A percentile compares a stretch with the other conserved stretches of the same genome.
These are phyloP conservation scores for Ogataea parapolymorpha DNA, from an alignment of 805 yeast genomes.

Conservation along the genomic window DNA sequence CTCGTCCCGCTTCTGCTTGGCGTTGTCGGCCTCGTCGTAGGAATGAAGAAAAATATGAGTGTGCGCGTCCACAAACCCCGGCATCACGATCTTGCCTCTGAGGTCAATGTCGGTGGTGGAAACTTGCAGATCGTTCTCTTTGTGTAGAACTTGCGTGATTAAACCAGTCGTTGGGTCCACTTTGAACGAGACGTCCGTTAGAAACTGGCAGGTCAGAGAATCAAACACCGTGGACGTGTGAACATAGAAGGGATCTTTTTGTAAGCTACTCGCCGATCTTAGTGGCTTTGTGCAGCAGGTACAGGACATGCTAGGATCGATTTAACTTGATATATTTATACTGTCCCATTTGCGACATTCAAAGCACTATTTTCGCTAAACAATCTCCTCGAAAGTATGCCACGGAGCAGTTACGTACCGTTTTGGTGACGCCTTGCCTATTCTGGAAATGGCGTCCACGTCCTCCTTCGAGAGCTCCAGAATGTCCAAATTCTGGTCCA, in stretches of 20 bases:
- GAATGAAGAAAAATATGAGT: constrained; percentile 31
- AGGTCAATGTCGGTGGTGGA: constrained; percentile 23
- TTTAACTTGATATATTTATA: too few species aligned
- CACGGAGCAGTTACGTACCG: neutral
- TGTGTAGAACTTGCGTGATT: constrained; percentile 12
- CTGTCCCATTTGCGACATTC: too few species aligned
- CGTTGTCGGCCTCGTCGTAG: constrained; percentile 27
- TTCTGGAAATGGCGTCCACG: constrained; percentile 17
- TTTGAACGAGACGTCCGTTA: constrained; percentile 15
- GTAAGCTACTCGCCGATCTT: too few species aligned
- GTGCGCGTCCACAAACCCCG: constrained; percentile 31
- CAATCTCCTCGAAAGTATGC: neutral
- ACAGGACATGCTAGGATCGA: too few species aligned
- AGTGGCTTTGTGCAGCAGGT: too few species aligned
- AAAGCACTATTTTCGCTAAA: too few species aligned
- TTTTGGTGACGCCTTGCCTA: constrained; percentile 7
- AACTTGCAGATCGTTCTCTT: constrained; percentile 6
- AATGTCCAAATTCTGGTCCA: constrained; percentile 30
- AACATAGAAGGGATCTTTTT: too few species aligned
- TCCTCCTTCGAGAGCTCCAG: constrained; percentile 37
- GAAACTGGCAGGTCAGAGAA: neutral
- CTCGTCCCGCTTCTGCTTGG: constrained; percentile 28
- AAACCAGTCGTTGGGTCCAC: constrained; percentile 25
- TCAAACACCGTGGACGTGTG: neutral
- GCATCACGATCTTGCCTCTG: constrained; percentile 23